Percentiles rank a stretch among this genome's conserved stretches.
phyloP scores from a whole-genome alignment of 2,329 filamentous ascomycete species.

The Aspergillus sp. region DNA sequence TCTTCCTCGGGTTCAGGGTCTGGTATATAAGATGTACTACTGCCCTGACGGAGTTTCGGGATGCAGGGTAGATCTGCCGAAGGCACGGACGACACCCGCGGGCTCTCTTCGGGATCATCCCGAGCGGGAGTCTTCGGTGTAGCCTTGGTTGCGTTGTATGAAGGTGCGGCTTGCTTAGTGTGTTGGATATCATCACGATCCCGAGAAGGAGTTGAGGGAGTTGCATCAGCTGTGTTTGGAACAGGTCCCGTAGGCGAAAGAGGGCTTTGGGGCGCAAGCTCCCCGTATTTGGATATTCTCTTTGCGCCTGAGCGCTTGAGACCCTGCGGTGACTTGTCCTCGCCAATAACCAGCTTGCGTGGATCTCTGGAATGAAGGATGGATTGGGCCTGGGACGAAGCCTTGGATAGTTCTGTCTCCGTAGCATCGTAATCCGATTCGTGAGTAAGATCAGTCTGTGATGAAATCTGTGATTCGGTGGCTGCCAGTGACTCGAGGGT shows the following conservation, averaged over 20 bases:
- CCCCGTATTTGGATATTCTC: slow-evolving; percentile 40
- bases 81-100: slow-evolving; percentile 49
- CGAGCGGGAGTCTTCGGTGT: slow-evolving; percentile 27
- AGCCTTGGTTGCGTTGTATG: slow-evolving; percentile 16
- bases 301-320: slow-evolving; percentile 44
- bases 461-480: slow-evolving; percentile 29
- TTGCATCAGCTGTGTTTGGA: slow-evolving; percentile 21
- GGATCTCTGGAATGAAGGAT: slow-evolving; percentile 34
- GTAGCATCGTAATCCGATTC: slow-evolving; percentile 33
- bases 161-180: slow-evolving; percentile 12
- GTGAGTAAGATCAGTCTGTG: slow-evolving; percentile 32
- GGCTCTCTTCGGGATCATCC: slow-evolving; percentile 30
- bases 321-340: slow-evolving; percentile 33
- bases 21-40: slow-evolving; percentile 35
- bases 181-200: slow-evolving; percentile 9
- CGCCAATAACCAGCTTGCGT: slow-evolving; percentile 21
- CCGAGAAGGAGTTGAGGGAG: slow-evolving; percentile 12
- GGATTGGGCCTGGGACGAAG: slow-evolving; percentile 24
- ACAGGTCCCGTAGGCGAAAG: slow-evolving; percentile 24
- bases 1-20: slow-evolving; percentile 30
- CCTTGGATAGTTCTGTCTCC: slow-evolving; percentile 24
- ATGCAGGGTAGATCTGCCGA: slow-evolving; percentile 47
- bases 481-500: slow-evolving; percentile 28
- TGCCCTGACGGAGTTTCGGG: slow-evolving; percentile 42
- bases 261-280: slow-evolving; percentile 29